phyloP scores from a whole-genome alignment of 2,329 filamentous ascomycete genomes.

The Zalaria obscura region DNA sequence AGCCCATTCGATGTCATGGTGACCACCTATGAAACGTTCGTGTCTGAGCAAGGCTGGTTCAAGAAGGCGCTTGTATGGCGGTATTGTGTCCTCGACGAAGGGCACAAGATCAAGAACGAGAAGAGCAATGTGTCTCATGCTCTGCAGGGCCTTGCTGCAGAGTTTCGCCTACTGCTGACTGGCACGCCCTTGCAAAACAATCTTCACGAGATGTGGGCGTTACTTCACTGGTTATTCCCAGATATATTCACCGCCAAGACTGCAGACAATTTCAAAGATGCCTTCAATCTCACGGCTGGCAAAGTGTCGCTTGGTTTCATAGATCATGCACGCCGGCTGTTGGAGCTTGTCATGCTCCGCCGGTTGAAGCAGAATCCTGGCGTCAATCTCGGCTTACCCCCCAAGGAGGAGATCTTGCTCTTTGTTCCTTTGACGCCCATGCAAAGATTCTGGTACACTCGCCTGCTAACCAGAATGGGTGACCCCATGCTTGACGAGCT shows the following conservation, averaged over 20 bases:
- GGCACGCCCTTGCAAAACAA: constrained; percentile 47
- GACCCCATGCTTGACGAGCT: constrained; percentile 37
- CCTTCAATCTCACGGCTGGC: constrained; percentile 42
- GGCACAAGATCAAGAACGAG: constrained; percentile 39
- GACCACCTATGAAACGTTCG: constrained; percentile 36
- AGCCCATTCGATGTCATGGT: constrained; percentile 28
- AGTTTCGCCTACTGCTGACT: constrained; percentile 36
- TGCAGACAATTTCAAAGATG: constrained; percentile 35
- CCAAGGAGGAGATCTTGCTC: constrained; percentile 42
- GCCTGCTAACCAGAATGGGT: constrained; percentile 41
- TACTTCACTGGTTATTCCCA: constrained; percentile 43
- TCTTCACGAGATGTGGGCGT: constrained; percentile 41
- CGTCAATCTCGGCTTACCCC: constrained; percentile 40
- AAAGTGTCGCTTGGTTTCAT: constrained; percentile 39
- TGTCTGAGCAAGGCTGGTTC: constrained; percentile 33
- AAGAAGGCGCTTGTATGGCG: constrained; percentile 36
- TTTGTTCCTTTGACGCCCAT: constrained; percentile 44
- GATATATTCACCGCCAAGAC: constrained; percentile 42
- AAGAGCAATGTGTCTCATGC: constrained; percentile 27
- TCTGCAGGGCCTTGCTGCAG: constrained; percentile 29
- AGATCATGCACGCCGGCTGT: constrained; percentile 35
- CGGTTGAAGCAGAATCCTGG: constrained; percentile 41
- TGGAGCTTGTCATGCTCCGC: constrained; percentile 45
- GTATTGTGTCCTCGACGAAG: constrained; percentile 40
- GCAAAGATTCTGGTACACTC: constrained; percentile 44